phyloP scores from a whole-genome alignment of 2,329 filamentous ascomycete genomes.

The Aspergillus terreus region DNA sequence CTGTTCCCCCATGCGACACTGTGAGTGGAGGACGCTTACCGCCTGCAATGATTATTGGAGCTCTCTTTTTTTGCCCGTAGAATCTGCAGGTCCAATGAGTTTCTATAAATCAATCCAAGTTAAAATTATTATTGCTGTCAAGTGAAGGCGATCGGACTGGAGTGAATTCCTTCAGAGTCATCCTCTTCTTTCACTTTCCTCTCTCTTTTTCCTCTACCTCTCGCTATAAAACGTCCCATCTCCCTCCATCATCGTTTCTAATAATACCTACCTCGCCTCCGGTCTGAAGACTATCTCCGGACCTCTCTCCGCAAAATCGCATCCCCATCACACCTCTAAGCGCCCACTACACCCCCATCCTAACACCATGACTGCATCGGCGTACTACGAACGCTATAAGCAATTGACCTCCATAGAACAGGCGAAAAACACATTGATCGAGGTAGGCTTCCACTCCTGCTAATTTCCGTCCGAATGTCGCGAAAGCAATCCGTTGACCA shows the following conservation, averaged over 20 bases:
- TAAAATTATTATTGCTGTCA: background rate
- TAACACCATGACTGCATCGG: slow-evolving; percentile 30
- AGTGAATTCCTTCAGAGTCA: background rate
- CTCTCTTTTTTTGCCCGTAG: background rate
- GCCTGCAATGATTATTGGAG: background rate
- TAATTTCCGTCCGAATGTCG: slow-evolving; percentile 1
- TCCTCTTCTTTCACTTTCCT: background rate
- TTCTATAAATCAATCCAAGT: too few relatives aligned
- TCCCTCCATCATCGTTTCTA: background rate
- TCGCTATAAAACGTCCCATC: background rate
- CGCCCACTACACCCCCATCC: slow-evolving; percentile 3
- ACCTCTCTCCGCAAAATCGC: background rate
- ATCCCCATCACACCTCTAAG: slow-evolving; percentile 2
- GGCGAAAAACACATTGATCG: slow-evolving; percentile 46
- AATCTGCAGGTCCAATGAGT: too few relatives aligned
- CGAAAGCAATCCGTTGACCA: background rate
- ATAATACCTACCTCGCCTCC: background rate
- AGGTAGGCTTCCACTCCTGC: slow-evolving; percentile 30
- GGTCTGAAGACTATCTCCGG: background rate
- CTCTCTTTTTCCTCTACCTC: background rate
- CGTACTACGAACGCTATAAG: slow-evolving; percentile 42
- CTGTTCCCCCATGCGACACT: background rate
- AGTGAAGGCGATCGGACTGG: background rate
- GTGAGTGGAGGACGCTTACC: background rate
- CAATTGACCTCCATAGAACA: slow-evolving; percentile 43